Base-by-base conservation (phyloP, 176 grass and related monocot genomes). In the Triticum dicoccoides region DNA sequence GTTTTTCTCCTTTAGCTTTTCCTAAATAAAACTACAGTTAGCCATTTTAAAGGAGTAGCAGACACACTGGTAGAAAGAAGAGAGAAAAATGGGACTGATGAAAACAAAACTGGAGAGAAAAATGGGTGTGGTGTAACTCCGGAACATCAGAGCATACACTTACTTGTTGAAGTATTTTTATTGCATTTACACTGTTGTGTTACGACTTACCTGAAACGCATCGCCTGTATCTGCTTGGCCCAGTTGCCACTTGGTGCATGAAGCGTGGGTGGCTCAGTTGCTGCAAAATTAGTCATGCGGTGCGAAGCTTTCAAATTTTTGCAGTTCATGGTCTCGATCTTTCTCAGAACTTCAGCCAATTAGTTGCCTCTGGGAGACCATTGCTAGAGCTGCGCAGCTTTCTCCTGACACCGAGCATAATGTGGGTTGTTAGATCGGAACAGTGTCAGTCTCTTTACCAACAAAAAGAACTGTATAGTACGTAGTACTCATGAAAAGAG, bases 391-490 rank as follows among this genome's bases (percentile, higher is more conserved):
- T 76, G 17, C 18, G 33, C 24, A 63, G 41, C n/a, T 37, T 83
- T 69, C 20, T 83, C 25, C 17, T 77, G 39, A 69, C 72, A 73
- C 51, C 18, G 54, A 65, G 33, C 65, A 83, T 79, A 80, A 79
- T 90, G 49, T 87, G 65, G 65, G 86, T 79, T 70, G 61, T 79
- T 87, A 38, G 42, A 78, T 83, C 77, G 52, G 58, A 90, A 83
- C 21, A 58, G 32, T 83, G 66, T 35, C 42, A 65, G 39, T 75
- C 82, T 71, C 75, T 90, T 90, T 87, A 83, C 80, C 74, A 74
- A 42, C 89, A 79, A 65, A 80, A 71, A 3, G 41, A 14, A 79
- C 65, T 84, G 56, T 65, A 69, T 78, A 79, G 73, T 52, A 45
- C 24, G 62, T 78, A 79, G 73, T 52, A 45, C 24, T 45, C 15